Conservation (phyloP, 2,329 filamentous ascomycete species). For the Malbranchea zuffiana region DNA sequence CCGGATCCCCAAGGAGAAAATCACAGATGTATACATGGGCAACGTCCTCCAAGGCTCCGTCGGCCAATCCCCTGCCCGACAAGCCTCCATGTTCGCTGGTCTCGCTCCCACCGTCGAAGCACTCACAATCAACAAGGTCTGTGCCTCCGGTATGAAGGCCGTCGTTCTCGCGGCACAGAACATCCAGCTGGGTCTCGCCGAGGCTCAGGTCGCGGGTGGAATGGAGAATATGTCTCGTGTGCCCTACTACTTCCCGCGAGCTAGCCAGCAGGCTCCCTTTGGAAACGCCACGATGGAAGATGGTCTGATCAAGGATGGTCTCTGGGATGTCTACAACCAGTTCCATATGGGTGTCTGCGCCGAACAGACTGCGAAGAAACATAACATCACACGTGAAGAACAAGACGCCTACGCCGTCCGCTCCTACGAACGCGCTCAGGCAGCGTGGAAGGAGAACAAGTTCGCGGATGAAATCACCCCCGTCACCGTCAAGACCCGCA, state of each 20-base stretch:
- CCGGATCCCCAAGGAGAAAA: constrained; percentile 64
- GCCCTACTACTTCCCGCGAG: constrained; percentile 77
- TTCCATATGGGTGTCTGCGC: constrained; percentile 98
- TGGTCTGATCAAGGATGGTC: constrained; percentile 82
- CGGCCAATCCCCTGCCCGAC: constrained; percentile 83
- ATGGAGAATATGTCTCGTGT: constrained; percentile 98
- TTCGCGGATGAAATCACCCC: constrained; percentile 87
- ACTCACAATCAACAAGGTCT: constrained; percentile 95
- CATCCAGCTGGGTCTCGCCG: constrained; percentile 80
- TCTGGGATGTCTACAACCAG: constrained; percentile 93
- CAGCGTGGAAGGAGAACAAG: constrained; percentile 69
- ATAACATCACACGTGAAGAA: constrained; percentile 65
- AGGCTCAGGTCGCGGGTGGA: constrained; percentile 82
- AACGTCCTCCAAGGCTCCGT: constrained; percentile 77
- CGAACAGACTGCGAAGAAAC: constrained; percentile 85
- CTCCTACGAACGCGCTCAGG: constrained; percentile 80
- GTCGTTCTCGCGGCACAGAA: constrained; percentile 85
- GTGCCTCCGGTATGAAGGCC: constrained; percentile 87
- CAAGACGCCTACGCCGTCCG: constrained; percentile 86
- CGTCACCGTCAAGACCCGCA: constrained; percentile 72
- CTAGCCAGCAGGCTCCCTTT: constrained; percentile 73
- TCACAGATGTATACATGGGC: constrained; percentile 94
- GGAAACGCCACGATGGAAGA: constrained; percentile 83
- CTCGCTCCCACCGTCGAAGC: constrained; percentile 73
- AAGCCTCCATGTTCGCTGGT: constrained; percentile 81